phyloP scores from a whole-genome alignment of 2,329 filamentous ascomycete species.

The Beauveria rudraprayagi region DNA sequence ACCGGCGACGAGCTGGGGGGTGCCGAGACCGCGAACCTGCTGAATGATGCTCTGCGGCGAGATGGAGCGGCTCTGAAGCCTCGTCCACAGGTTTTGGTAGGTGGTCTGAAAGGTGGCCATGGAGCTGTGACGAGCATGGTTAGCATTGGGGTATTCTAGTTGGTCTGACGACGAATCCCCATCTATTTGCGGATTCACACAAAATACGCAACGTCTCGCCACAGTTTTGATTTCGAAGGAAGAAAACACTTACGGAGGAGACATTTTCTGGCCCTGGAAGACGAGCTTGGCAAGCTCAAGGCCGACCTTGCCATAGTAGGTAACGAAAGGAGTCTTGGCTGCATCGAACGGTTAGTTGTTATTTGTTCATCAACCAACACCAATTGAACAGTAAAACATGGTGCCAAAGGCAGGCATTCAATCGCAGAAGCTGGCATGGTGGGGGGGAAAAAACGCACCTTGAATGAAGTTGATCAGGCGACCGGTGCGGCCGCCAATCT shows the following conservation, averaged over 20 bases:
- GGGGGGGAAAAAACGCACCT: constrained; percentile 49
- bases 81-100: constrained; percentile 67
- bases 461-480: constrained; percentile 71
- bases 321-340: constrained; percentile 78
- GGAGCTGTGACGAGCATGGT: constrained; percentile 43
- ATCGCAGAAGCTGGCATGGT: not conserved
- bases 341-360: constrained; percentile 10
- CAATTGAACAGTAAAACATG: not conserved
- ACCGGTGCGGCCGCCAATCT: constrained; percentile 77
- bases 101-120: constrained; percentile 77
- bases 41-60: constrained; percentile 49
- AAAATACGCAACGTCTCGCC: not conserved
- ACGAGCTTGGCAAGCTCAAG: constrained; percentile 84
- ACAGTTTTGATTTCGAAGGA: not conserved
- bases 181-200: not conserved
- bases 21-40: constrained; percentile 60
- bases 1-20: constrained; percentile 60
- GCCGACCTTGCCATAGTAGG: constrained; percentile 89
- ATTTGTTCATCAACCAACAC: too few species aligned
- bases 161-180: not conserved
- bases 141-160: not conserved
- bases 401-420: not conserved
- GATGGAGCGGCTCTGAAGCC: constrained; percentile 56
- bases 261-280: constrained; percentile 83
- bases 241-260: constrained; percentile 70